Conservation (phyloP, 306 rosid genomes). For the Fagus crenata region DNA sequence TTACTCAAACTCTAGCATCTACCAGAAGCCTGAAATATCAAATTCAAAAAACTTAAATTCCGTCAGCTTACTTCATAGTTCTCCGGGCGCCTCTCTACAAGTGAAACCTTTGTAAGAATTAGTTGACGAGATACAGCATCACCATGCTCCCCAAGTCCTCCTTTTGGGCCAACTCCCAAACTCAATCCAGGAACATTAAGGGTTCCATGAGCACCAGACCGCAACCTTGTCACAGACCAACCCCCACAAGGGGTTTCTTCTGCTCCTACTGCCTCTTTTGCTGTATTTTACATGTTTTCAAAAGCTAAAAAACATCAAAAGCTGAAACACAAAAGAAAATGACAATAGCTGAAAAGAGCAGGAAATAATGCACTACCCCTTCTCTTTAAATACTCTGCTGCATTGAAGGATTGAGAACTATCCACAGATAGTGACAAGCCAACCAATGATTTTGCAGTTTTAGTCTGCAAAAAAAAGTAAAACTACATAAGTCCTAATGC, state of each 20-base stretch:
- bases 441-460: conserved; percentile 87
- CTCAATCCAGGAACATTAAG: conserved; percentile 87
- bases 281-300: conserved; percentile 45
- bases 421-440: conserved; percentile 84
- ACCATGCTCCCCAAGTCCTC: conserved; percentile 98
- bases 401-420: conserved; percentile 67
- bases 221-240: conserved; percentile 95
- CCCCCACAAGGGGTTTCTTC: conserved; percentile 94
- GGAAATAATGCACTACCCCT: conserved; percentile 59
- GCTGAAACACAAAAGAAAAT: conserved; percentile 6
- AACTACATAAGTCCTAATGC: conserved; percentile 22
- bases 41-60: conserved; percentile 33
- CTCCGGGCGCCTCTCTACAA: conserved; percentile 98
- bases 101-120: conserved; percentile 88
- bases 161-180: conserved; percentile 94
- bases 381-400: conserved; percentile 72
- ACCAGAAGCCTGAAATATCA: conserved; percentile 3
- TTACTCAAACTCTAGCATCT: conserved; percentile 12
- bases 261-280: conserved; percentile 98
- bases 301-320: conserved; percentile 20
- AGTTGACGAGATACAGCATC: conserved; percentile 97
- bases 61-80: conserved; percentile 93
- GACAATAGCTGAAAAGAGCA: conserved; percentile 14
- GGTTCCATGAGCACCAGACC: conserved; percentile 97
- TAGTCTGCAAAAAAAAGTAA: conserved; percentile 58